Evolutionary conservation across 129 eudicot genomes (phyloP), one percentile per base, ranked within the genome.

Genomic region (Kitagawia praeruptora): DNA sequence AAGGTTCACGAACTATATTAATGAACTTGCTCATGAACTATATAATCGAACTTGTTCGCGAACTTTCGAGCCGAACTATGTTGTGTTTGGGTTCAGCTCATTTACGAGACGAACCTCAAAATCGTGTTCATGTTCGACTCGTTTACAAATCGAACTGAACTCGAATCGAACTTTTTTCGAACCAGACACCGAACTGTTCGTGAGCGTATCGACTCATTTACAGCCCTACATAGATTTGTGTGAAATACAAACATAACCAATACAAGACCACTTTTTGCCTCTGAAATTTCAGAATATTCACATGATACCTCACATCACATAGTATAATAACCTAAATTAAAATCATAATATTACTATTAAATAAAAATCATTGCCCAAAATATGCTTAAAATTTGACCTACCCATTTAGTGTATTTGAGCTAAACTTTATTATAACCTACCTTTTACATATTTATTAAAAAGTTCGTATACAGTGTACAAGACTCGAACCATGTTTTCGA

Each of bases 221-320:
- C n/a, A n/a, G n/a, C n/a, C n/a, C n/a, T n/a, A n/a, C n/a, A n/a
- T n/a, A n/a, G n/a, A 76, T 80, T 78, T 61, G 78, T 48, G 84
- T 64, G 76, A 48, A 27, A 58, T 53, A 38, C 28, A n/a, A 8
- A 45, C 48, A 41, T 40, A 21, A 23, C 81, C 69, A 82, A 88
- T 45, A 44, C 89, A 82, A 79, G 69, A 84, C 74, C 53, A 70
- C 47, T 77, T 75, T 70, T 45, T 49, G 47, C 82, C 53, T 80
- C 19, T 73, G 41, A 81, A 77, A 87, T 81, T 82, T 49, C 87
- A 83, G 85, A 56, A 81, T 71, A 91, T 84, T 83, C 85, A 76
- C 75, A 89, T 81, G 89, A 89, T 80, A 81, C 75, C 76, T 89
- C 94, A 85, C 94, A 28, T 15, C 70, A 84, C 61, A 75, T 40